Evolutionary conservation across 768 basidiomycete species (phyloP), one percentile per base, ranked within the genome.

Genomic region (Suillus americanus): DNA sequence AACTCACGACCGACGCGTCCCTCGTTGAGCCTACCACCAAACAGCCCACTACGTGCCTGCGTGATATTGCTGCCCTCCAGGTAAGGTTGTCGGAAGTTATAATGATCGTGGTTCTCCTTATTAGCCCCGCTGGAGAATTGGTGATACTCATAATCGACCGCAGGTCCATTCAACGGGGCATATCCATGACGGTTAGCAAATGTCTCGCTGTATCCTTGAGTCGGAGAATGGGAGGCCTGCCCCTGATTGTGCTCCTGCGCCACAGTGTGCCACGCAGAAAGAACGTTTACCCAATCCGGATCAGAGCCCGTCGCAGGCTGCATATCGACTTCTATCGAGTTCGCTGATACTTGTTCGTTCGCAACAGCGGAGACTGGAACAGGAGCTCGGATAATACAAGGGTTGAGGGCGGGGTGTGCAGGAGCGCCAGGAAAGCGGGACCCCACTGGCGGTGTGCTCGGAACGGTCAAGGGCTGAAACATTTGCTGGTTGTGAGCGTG

Each of bases 241-340:
- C 62, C 61, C 20, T 65, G 71, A 30, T 41, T 28, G 10, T 16
- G 12, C 12, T 40, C 55, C 40, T 66, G 69, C 6, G 66, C 55
- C 40, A 70, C 69, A 35, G 70, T 72, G 40, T 67, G 57, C 16
- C 70, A 67, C 18, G 66, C 67, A 14, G 76, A 75, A 41, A 81
- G 75, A 37, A 79, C 68, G 68, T 84, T 84, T 60, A 83, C 78
- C 63, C 81, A 80, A 30, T 80, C 80, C 18, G 84, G 79, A 46
- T 83, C 79, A 25, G 82, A 80, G 46, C 81, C 80, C 62, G 82
- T 79, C 10, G 79, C 75, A 50, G 70, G 70, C 71, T 82, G 85
- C 37, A 80, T 41, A 28, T 59, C 40, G 16, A 41, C 12, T 28
- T 41, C 57, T 12, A 28, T 57, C 5, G 56, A 28, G 40, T 41